A percentile compares a stretch with the other conserved stretches of the same genome.
phyloP scores from a whole-genome alignment of 2,329 filamentous ascomycete genomes.

The Trichoderma endophyticum region DNA sequence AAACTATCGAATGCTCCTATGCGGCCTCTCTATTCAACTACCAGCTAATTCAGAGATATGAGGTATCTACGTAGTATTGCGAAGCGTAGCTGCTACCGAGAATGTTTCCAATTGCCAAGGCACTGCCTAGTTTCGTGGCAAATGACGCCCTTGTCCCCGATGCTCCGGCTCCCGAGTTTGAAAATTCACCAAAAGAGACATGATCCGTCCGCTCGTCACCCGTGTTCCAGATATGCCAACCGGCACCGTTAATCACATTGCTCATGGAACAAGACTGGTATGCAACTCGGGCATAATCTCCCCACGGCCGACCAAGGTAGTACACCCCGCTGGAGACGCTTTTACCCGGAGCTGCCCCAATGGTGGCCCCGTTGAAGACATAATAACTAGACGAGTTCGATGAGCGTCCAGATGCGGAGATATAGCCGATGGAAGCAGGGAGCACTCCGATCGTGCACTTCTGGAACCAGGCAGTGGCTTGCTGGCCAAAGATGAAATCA shows the following conservation, averaged over 20 bases:
- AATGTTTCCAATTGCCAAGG: not conserved
- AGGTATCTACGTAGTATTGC: not conserved
- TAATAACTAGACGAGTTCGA: not conserved
- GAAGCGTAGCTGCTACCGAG: not conserved
- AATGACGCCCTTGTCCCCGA: not conserved
- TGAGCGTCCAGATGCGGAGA: not conserved
- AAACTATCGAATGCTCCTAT: not conserved
- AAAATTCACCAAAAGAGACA: not conserved
- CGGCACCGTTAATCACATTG: not conserved
- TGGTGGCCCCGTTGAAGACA: not conserved
- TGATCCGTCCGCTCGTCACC: not conserved
- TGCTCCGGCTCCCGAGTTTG: not conserved
- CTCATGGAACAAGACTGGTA: not conserved
- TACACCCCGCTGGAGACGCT: not conserved
- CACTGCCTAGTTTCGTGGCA: not conserved
- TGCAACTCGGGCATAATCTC: not conserved
- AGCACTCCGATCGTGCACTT: not conserved
- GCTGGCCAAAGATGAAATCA: not conserved
- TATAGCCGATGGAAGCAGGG: not conserved
- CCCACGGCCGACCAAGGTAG: not conserved
- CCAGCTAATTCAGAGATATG: not conserved
- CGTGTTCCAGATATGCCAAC: not conserved
- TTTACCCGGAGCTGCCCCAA: not conserved
- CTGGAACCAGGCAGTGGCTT: not conserved
- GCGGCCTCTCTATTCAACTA: not conserved